Conservation (phyloP, 106 monocot genomes). For the Allium cepa region DNA sequence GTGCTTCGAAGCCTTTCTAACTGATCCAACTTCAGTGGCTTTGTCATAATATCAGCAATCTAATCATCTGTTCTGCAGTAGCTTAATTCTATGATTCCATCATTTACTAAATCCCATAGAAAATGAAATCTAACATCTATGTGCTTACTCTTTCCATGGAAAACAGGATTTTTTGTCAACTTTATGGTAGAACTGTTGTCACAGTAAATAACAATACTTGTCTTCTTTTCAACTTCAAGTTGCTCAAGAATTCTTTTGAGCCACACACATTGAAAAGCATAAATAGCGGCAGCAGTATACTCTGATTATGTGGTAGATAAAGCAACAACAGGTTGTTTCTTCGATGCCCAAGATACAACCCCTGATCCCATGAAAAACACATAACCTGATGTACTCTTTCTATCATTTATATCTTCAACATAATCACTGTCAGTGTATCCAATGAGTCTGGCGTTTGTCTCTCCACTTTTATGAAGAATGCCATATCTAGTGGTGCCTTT, state of each 20-base stretch:
- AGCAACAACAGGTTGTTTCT: slow-evolving; percentile 1
- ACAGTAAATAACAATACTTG: neutral
- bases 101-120: neutral
- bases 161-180: slow-evolving; percentile 6
- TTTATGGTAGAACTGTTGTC: slow-evolving; percentile 7
- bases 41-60: slow-evolving; percentile 6
- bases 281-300: neutral
- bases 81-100: neutral
- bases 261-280: slow-evolving; percentile 5
- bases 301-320: slow-evolving; percentile 1
- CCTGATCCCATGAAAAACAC: slow-evolving; percentile 2
- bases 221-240: neutral
- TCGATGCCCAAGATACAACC: slow-evolving; percentile 1
- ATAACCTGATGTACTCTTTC: neutral
- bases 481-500: neutral
- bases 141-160: slow-evolving; percentile 6
- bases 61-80: slow-evolving; percentile 4
- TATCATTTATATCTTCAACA: neutral
- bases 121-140: slow-evolving; percentile 7
- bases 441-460: neutral
- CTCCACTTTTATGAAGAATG: slow-evolving; percentile 2
- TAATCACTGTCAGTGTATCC: slow-evolving; percentile 3
- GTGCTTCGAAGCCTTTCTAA: neutral
- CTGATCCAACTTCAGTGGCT: slow-evolving; percentile 1
- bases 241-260: neutral